These are phyloP conservation scores for Sugiyamaella grinbergsii DNA, from an alignment of 1,139 yeast species.

Conservation along the genomic window DNA sequence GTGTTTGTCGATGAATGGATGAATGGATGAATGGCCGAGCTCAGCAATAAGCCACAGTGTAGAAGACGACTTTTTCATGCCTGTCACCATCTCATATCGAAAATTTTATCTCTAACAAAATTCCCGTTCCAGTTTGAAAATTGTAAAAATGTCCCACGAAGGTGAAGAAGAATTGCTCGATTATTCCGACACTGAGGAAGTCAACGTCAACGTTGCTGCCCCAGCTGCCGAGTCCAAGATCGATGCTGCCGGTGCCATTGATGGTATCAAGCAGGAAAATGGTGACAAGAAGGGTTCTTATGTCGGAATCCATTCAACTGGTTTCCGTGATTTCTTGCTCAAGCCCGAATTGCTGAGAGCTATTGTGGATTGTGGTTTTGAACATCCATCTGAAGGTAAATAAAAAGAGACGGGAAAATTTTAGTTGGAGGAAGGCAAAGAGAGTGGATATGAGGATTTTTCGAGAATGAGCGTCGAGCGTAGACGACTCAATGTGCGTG, in stretches of 20 bases:
- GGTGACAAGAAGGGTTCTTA: slow-evolving; percentile 94
- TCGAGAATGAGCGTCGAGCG: no score
- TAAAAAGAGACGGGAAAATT: not conserved
- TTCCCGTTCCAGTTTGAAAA: not conserved
- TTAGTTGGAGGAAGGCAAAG: no score
- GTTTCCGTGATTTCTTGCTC: slow-evolving; percentile 94
- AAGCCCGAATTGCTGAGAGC: slow-evolving; percentile 97
- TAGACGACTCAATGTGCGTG: no score
- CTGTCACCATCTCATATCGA: no score
- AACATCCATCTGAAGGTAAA: slow-evolving; percentile 97
- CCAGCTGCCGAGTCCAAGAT: slow-evolving; percentile 45
- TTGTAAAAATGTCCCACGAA: slow-evolving; percentile 60
- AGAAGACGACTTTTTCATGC: no score
- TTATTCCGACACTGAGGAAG: slow-evolving; percentile 97
- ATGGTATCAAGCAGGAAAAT: slow-evolving; percentile 48
- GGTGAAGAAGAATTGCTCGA: slow-evolving; percentile 99
- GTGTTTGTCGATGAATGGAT: no score
- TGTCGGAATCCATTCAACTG: slow-evolving; percentile 97
- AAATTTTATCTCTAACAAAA: no score
- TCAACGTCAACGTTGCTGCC: slow-evolving; percentile 69
- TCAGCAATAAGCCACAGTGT: no score
- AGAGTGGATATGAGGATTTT: no score
- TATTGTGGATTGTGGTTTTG: slow-evolving; percentile 98
- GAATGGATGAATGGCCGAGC: no score
- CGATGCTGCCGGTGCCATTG: slow-evolving; percentile 35